Base-by-base conservation (phyloP, 2,329 filamentous ascomycete species). In the Raffaelea albimanens region DNA sequence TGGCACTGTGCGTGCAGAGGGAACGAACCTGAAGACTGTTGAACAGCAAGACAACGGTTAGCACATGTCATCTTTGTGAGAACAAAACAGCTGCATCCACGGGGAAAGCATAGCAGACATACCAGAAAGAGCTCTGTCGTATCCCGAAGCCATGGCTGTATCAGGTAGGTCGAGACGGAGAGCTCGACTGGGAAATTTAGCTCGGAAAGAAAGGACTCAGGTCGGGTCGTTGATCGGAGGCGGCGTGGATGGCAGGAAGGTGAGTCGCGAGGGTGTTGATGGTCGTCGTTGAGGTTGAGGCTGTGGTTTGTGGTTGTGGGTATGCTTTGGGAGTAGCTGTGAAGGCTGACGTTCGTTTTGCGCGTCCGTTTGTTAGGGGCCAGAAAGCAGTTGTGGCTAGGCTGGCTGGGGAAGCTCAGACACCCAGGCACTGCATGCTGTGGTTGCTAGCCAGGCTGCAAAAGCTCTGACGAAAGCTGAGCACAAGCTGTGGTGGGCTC, bases 121-220 rank as follows among this genome's bases (percentile, higher is more conserved):
- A 96, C 90, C 91, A 72, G 91, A 97, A 68, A 97, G 83, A 71
- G 91, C 93, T 85, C 93, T 87, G 75, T 98, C 93, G 74, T 98
- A 98, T 71, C 91, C 91, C 61, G 90, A 95, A 68, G 89, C 85
- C 87, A 94, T 82, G 52, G 43, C 33, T 43, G 50, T 33, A 36
- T 45, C 42, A 20, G 9, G 23, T n/a, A 40, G 10, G 38, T 29
- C 22, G 29, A 31, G 39, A 19, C 4, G 23, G 36, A 36, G 5
- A 38, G 34, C 34, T 38, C 21, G 43, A 42, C 46, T 22, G 21
- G 13, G 23, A 38, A 43, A 38, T n/a, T 13, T 14, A 40, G 22
- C n/a, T 31, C 11, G 34, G 16, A n/a, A 29, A 25, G 10, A n/a
- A 50, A 47, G 45, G 41, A 34, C 25, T 22, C 40, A 7, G 25